Conservation (phyloP, 805 yeast species). For the Tetrapisispora iriomotensis region DNA sequence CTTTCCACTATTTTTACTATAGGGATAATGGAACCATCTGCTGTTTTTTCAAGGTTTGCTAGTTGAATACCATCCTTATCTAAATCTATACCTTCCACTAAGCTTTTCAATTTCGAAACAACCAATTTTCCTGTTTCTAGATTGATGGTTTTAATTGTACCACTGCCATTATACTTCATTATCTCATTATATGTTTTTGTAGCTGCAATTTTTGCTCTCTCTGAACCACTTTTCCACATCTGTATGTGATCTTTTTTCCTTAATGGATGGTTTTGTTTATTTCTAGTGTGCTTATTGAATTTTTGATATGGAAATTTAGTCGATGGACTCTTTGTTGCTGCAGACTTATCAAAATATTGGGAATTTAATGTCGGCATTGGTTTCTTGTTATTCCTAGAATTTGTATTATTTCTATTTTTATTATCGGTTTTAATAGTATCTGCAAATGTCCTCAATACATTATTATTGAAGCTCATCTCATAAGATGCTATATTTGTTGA, state of each 20-base stretch:
- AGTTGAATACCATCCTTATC: slow-evolving; percentile 17
- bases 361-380: no score
- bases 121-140: slow-evolving; percentile 14
- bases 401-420: background rate
- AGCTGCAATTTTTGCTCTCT: slow-evolving; percentile 24
- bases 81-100: slow-evolving; percentile 21
- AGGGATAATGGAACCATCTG: slow-evolving; percentile 13
- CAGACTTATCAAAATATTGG: no score
- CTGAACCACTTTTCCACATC: slow-evolving; percentile 25
- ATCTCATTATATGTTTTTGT: slow-evolving; percentile 13
- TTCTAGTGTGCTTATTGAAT: background rate
- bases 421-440: background rate
- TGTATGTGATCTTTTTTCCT: slow-evolving; percentile 8
- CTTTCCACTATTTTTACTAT: slow-evolving; percentile 21
- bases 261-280: background rate
- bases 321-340: no score
- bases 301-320: no score
- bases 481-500: background rate
- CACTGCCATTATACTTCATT: slow-evolving; percentile 17
- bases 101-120: slow-evolving; percentile 15
- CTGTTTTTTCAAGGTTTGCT: slow-evolving; percentile 16
- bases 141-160: slow-evolving; percentile 17
- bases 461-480: background rate
- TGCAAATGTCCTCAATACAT: background rate
- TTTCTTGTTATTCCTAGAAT: no score